Evolutionary conservation across 1,139 yeast species (phyloP).

Genomic region (Saccharomyces hybrid): DNA sequence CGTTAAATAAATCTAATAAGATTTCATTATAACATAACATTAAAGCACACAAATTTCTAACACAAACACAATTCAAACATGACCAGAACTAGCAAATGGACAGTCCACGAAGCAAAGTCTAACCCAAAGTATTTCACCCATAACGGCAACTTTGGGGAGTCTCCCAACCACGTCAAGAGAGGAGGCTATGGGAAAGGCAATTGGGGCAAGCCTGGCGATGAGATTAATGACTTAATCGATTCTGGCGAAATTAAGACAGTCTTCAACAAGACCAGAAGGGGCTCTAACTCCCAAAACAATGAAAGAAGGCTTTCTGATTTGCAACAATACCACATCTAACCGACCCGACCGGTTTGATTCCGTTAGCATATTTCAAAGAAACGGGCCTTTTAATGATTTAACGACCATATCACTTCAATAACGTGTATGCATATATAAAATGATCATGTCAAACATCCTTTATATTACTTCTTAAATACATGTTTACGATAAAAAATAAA

Average conservation of each 20-base stretch:
- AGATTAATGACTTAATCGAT: conserved; percentile 43
- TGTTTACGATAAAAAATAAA: not conserved
- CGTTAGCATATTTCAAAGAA: not conserved
- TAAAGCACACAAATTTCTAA: not conserved
- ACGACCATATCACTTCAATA: conserved; percentile 1
- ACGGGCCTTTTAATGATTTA: not conserved
- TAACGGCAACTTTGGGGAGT: conserved; percentile 54
- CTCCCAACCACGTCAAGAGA: conserved; percentile 73
- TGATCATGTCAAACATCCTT: not conserved
- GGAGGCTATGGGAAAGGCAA: conserved; percentile 76
- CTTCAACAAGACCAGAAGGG: conserved; percentile 38
- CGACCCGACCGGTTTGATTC: not conserved
- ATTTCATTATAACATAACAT: not conserved
- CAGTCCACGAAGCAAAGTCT: conserved; percentile 50
- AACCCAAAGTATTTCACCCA: conserved; percentile 72
- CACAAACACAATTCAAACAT: conserved; percentile 31
- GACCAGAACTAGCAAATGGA: conserved; percentile 86
- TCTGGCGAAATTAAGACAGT: conserved; percentile 35
- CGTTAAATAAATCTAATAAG: not conserved
- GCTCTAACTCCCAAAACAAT: conserved; percentile 36
- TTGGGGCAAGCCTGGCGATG: conserved; percentile 70
- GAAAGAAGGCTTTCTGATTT: conserved; percentile 33
- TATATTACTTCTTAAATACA: not conserved
- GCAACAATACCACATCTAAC: conserved; percentile 17
- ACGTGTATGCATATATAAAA: not conserved